Evolutionary conservation across 2,329 filamentous ascomycete genomes (phyloP).

Genomic region (Neurospora sp.): DNA sequence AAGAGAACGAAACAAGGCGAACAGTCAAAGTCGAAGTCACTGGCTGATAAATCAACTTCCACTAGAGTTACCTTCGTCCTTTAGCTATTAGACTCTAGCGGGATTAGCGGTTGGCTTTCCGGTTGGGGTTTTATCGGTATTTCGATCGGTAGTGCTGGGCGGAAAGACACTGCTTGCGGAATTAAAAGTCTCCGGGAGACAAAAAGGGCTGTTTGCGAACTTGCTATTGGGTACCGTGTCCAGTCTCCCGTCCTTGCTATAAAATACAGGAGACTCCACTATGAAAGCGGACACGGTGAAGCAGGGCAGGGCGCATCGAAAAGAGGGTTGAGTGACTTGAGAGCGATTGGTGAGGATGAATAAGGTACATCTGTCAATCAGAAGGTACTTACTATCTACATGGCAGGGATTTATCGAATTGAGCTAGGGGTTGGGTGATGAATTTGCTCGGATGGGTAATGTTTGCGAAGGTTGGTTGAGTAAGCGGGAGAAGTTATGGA

Average conservation of each 20-base stretch:
- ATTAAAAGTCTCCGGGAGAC: background rate
- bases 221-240: background rate
- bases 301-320: background rate
- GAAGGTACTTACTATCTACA: background rate
- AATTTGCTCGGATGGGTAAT: background rate
- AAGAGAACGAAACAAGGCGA: background rate
- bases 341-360: background rate
- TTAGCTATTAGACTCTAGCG: no score
- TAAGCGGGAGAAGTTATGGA: background rate
- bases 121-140: no score
- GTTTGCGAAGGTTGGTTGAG: background rate
- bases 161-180: no score
- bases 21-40: background rate
- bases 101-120: no score
- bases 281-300: background rate
- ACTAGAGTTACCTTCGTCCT: background rate
- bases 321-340: background rate
- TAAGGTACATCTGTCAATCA: background rate
- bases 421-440: background rate
- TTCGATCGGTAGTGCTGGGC: no score
- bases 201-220: background rate
- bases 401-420: background rate
- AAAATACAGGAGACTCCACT: background rate
- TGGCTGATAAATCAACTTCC: background rate
- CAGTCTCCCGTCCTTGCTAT: background rate